Evolutionary conservation across 371 early-diverging fungal genomes (phyloP), one percentile per base, ranked within the genome.

Genomic region (Mortierella sp.): DNA sequence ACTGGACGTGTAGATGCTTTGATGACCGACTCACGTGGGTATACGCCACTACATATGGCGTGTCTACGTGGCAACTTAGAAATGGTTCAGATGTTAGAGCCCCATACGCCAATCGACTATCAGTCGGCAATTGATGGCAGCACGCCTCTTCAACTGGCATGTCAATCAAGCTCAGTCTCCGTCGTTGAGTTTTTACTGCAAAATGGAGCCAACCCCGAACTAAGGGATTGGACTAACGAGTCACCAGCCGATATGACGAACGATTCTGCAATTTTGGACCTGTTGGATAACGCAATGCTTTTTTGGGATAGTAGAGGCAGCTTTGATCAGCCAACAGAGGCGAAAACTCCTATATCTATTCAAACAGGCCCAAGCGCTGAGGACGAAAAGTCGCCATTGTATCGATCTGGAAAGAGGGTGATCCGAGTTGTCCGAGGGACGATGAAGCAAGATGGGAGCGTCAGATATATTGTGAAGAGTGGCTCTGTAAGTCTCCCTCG

Each of bases 31-130:
- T 78, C 74, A 32, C 48, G 79, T 33, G 88, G 88, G 10, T 84
- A 86, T 48, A 87, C 87, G 15, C 75, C 88, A 0, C 67, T 88
- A 21, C 88, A 88, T 58, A 71, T 85, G 57, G 84, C 83, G 0
- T 78, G 79, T 59, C 57, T 78, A 15, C 62, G 74, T 38, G 79
- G 74, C 16, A 78, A 78, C 38, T 24, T 78, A 19, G 67, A 66
- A 13, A 69, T 78, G 79, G 73, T 63, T 2, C 36, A 58, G 36
- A 65, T 78, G 67, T 38, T 78, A 16, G 48, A 67, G 22, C 60
- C 58, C 0, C 64, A 60, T 19, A 78, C 74, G 1, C 67, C 74
- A 0, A 59, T 74, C 10, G 79, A 78, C 45, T n/a, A 74, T 11
- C 79, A 78, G 58, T 78, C 79, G 11, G 38, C 62, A 6, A 67